These are phyloP conservation scores for Sporormia fimetaria DNA, from an alignment of 495 filamentous ascomycete species.

Conservation along the genomic window DNA sequence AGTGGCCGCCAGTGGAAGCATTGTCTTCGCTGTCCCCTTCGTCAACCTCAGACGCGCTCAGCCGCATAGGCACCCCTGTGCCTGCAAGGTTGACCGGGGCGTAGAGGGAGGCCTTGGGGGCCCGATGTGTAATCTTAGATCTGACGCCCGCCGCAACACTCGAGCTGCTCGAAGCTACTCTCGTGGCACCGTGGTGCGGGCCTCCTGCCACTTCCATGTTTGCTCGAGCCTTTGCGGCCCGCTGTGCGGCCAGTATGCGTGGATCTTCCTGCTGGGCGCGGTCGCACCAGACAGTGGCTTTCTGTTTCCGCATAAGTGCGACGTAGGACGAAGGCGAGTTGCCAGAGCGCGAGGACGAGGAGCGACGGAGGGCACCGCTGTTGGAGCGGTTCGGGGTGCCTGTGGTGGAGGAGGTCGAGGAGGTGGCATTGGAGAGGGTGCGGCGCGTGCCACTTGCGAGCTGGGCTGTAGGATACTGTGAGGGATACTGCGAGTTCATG, in stretches of 20 bases:
- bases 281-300: constrained; percentile 98
- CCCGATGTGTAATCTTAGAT: constrained; percentile 72
- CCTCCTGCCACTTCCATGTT: constrained; percentile 65
- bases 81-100: constrained; percentile 60
- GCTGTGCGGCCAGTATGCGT: constrained; percentile 62
- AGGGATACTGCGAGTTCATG: constrained; percentile 21
- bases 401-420: constrained; percentile 34
- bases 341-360: constrained; percentile 59
- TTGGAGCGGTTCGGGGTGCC: constrained; percentile 35
- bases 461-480: constrained; percentile 12
- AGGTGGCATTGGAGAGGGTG: constrained; percentile 37
- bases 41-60: constrained; percentile 90
- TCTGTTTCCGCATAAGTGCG: constrained; percentile 86
- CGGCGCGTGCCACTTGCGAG: constrained; percentile 23
- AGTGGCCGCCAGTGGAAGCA: constrained; percentile 40
- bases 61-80: constrained; percentile 68
- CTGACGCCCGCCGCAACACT: constrained; percentile 34
- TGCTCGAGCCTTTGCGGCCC: constrained; percentile 72
- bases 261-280: constrained; percentile 89
- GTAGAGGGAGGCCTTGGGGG: constrained; percentile 59
- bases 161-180: constrained; percentile 24
- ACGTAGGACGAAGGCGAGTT: constrained; percentile 69
- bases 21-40: constrained; percentile 71
- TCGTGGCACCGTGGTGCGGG: constrained; percentile 15
- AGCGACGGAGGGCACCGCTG: constrained; percentile 47